Percentiles rank a stretch among this genome's conserved stretches.
Conservation (phyloP, 2,329 filamentous ascomycete genomes). For the Pseudogymnoascus verrucosus region DNA sequence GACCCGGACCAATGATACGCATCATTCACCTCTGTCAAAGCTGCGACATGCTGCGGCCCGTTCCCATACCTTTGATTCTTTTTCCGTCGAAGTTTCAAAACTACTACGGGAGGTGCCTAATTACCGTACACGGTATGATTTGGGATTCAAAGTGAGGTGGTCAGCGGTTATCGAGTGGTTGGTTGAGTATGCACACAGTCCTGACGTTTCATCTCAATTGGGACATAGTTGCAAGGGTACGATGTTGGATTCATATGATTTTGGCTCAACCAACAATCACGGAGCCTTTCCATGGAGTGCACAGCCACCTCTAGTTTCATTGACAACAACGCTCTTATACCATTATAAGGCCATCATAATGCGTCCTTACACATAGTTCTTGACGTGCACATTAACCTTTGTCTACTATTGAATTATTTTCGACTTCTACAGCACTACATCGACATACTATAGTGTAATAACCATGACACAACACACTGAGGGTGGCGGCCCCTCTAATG, state of each 20-base stretch:
- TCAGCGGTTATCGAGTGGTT: neutral
- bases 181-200: neutral
- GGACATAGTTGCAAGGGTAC: neutral
- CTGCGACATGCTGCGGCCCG: neutral
- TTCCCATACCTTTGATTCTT: neutral
- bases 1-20: neutral
- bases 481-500: neutral
- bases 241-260: slow-evolving; percentile 11
- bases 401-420: neutral
- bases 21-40: neutral
- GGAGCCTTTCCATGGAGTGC: neutral
- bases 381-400: neutral
- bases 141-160: neutral
- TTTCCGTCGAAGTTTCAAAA: neutral
- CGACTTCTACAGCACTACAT: neutral
- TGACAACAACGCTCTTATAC: neutral
- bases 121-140: neutral
- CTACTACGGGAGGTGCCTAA: neutral
- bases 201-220: neutral
- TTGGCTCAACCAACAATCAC: slow-evolving; percentile 10
- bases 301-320: slow-evolving; percentile 7
- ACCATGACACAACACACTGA: slow-evolving; percentile 3
- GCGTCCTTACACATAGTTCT: neutral
- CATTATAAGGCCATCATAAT: neutral
- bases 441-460: neutral